A percentile compares a stretch with the other conserved stretches of the same genome.
Conservation (phyloP, 306 rosid genomes). For the Dalbergia cultrata region DNA sequence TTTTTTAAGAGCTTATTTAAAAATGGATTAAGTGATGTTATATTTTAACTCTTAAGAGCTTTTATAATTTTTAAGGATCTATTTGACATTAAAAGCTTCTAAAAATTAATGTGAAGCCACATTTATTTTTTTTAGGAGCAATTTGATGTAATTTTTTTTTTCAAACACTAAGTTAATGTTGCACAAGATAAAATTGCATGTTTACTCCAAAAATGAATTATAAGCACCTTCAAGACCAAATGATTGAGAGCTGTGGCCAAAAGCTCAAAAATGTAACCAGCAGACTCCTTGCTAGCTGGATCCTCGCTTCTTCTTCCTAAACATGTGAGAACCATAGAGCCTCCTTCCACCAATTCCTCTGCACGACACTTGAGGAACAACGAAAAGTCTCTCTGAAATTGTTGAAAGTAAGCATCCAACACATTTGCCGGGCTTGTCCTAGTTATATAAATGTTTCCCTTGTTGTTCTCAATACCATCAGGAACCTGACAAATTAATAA, state of each 20-base stretch:
- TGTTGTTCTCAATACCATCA: slow-evolving; percentile 46
- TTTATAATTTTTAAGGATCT: no score
- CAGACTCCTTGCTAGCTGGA: slow-evolving; percentile 47
- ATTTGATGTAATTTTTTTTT: no score
- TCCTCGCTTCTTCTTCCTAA: slow-evolving; percentile 51
- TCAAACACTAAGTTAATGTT: no score
- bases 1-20: no score
- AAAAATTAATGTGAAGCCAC: no score
- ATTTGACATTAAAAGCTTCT: no score
- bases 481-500: slow-evolving; percentile 46
- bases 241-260: slow-evolving; percentile 49
- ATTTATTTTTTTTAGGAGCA: no score
- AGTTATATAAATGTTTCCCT: slow-evolving; percentile 50
- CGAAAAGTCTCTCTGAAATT: slow-evolving; percentile 53
- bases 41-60: no score
- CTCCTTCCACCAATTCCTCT: slow-evolving; percentile 48
- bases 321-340: slow-evolving; percentile 52
- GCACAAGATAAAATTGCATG: no score
- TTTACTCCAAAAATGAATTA: no score
- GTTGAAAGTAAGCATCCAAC: slow-evolving; percentile 41
- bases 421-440: slow-evolving; percentile 49
- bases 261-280: slow-evolving; percentile 49
- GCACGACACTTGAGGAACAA: slow-evolving; percentile 49
- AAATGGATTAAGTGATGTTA: no score
- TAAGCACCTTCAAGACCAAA: slow-evolving; percentile 49